Evolutionary conservation across 306 rosid species (phyloP), one percentile per base, ranked within the genome.

Genomic region (Styphnolobium japonicum): DNA sequence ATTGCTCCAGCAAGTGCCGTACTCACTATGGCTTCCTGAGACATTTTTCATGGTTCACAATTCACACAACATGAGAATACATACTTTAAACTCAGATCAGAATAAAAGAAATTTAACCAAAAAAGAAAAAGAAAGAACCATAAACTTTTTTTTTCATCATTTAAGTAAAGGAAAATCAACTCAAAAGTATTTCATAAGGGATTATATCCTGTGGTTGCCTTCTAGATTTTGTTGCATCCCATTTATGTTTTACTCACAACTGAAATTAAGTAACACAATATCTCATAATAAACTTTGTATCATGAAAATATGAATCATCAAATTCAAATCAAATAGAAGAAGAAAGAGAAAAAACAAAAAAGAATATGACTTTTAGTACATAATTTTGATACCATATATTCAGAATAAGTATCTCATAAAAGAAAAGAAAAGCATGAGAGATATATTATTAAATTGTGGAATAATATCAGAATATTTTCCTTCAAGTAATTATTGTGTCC

Each of bases 1-100:
- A 88, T 87, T 77, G 95, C 92, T 53, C 95, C 95, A 7, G 92
- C 91, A 10, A 90, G 55, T 60, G 92, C 92, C 34, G 34, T 74
- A 80, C 92, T 90, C 85, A 90, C 92, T 79, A 90, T 87, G 2
- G 79, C 71, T 81, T 90, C 95, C 95, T 90, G 81, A 16, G 0
- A 66, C 0, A 4, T 39, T 67, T 39, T 40, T 21, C 71, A 60
- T 1, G 1, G n/a, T 67, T 62, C 49, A 64, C 43, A 61, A 10
- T 43, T 75, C 40, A 61, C 58, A 42, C 46, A 73, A 7, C 9
- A 19, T 71, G 3, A 53, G 27, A 48, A 46, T 9, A n/a, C 31
- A 16, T 2, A n/a, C 43, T 7, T 45, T 6, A 6, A 11, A 52
- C 34, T 19, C 14, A 19, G 1, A 49, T 69, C 60, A 69, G 15